phyloP scores from a whole-genome alignment of 1,284 basidiomycete genomes.

The Melampsora americana region DNA sequence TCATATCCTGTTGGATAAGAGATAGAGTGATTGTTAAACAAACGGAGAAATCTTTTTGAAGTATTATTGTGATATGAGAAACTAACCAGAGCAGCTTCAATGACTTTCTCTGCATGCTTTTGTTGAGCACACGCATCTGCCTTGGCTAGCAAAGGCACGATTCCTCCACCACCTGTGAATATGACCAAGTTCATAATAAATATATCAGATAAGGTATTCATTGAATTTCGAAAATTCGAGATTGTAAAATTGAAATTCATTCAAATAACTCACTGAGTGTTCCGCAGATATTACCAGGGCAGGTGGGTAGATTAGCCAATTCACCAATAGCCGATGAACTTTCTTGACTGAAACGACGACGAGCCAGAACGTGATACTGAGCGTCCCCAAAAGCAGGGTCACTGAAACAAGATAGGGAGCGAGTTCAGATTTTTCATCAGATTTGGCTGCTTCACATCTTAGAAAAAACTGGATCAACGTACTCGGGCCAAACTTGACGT shows the following conservation, averaged over 20 bases:
- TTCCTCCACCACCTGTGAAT: slow-evolving; percentile 25
- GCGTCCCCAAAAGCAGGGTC: not conserved
- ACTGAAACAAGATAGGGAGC: not conserved
- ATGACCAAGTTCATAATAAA: not conserved
- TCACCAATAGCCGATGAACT: not conserved
- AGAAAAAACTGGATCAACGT: not conserved
- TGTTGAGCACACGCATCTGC: slow-evolving; percentile 31
- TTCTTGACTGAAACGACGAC: slow-evolving; percentile 14
- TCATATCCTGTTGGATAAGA: slow-evolving; percentile 6
- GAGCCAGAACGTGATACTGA: not conserved
- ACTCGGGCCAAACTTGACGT: slow-evolving; percentile 1
- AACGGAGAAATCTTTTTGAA: not conserved
- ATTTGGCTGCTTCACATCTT: no score
- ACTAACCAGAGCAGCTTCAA: slow-evolving; percentile 33
- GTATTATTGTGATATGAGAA: not conserved
- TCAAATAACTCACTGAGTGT: slow-evolving; percentile 3
- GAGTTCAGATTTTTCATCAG: no score
- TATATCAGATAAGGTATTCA: no score
- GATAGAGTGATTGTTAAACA: not conserved
- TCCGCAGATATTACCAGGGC: slow-evolving; percentile 31
- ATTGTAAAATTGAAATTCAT: not conserved
- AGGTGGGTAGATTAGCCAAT: not conserved
- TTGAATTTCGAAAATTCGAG: no score
- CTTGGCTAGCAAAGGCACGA: slow-evolving; percentile 25
- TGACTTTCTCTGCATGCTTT: slow-evolving; percentile 31